Base-by-base conservation (phyloP, 2,329 filamentous ascomycete species). In the Paecilomyces variotii region DNA sequence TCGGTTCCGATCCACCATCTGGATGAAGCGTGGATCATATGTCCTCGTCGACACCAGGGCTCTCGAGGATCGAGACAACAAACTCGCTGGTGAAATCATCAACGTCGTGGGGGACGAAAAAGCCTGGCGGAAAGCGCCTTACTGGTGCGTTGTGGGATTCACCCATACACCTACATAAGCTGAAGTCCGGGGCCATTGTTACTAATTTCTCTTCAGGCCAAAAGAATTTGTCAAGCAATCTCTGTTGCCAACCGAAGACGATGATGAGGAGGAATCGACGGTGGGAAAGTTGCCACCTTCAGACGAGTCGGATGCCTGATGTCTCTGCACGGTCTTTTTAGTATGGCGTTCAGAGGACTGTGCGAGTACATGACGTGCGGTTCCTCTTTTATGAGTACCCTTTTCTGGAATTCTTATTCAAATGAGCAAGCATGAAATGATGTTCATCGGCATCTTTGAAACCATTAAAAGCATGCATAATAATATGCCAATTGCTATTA, bases 71-170 rank as follows among this genome's bases (percentile, higher is more conserved):
- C 78, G 86, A 56, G 87, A 88, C 52, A 91, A 91, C 67, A 91
- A 91, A 72, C 83, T 96, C 11, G 82, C 84, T 56, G 94, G 93
- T 12, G 90, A 96, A 74, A 97, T 99, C 67, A 82, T 96, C 65
- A 97, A 97, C 69, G 85, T 97, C 35, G 91, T 97, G 39, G 82
- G 90, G 39, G 91, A 97, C 68, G 92, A 97, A 78, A 95, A 90
- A 76, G 81, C 82, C 51, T 99, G 94, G 94, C 85, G 91, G 68
- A 96, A 96, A 76, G 86, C 89, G 78, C 68, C 80, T 9, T 99
- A 93, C 72, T 97, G 94, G 94, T 93, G 68, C 57, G 79, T 72
- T 12, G 14, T 45, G 14, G 11, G 9, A 24, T 3, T 24, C 1
- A 7, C 39, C 10, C n/a, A 24, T 14, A 53, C 35, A 1, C 39